Conservation (phyloP, 345 rosid genomes). For the sweet orange (Citrus sinensis) region DNA sequence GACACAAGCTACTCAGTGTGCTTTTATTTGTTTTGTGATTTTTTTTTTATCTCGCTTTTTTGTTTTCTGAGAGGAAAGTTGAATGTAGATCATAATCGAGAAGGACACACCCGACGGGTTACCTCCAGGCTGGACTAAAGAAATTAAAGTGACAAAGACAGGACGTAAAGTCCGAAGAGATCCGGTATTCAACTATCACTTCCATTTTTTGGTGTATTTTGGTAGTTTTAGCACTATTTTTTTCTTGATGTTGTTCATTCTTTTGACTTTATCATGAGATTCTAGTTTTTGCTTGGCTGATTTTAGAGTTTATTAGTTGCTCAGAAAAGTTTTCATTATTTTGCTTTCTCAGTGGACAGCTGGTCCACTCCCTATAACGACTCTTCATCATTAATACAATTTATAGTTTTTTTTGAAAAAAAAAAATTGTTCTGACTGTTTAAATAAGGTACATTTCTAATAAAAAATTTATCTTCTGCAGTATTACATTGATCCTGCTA, state of each 20-base stretch:
- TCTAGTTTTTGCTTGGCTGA: neutral
- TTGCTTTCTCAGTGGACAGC: too few relatives aligned
- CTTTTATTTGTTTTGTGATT: neutral
- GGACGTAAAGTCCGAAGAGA: constrained; percentile 58
- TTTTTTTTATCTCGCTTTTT: neutral
- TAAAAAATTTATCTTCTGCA: constrained; percentile 32
- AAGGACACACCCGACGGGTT: constrained; percentile 67
- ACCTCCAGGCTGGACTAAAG: constrained; percentile 88
- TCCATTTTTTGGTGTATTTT: constrained; percentile 10
- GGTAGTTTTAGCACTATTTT: neutral
- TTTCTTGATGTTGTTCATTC: neutral
- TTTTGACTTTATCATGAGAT: neutral
- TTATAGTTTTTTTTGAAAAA: too few relatives aligned
- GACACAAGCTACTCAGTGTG: constrained; percentile 3
- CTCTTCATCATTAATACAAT: too few relatives aligned
- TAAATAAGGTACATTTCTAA: neutral
- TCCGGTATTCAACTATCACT: constrained; percentile 45
- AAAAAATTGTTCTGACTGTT: neutral
- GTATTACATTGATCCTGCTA: constrained; percentile 78
- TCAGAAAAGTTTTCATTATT: neutral
- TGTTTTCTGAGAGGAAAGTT: constrained; percentile 6
- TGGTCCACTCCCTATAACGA: too few relatives aligned
- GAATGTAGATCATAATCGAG: constrained; percentile 55
- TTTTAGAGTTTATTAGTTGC: constrained; percentile 10
- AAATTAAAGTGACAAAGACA: constrained; percentile 54